Conservation (phyloP, 2,329 filamentous ascomycete species). For the Alternaria triticimaculans region DNA sequence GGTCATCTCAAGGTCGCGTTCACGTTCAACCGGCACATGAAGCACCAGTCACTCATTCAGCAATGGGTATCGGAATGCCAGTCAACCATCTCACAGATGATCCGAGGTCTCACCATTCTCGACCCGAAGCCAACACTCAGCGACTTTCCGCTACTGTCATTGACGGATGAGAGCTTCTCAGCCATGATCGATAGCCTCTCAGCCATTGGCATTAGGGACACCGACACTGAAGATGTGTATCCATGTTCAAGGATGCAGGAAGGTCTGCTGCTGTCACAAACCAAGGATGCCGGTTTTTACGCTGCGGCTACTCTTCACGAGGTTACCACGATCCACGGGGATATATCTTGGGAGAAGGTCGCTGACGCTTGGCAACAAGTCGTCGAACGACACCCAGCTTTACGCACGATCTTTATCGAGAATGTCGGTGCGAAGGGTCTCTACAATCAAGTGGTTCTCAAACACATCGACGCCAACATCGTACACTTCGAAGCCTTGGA, state of each 20-base stretch:
- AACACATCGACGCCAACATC: constrained; percentile 31
- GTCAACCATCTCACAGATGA: constrained; percentile 41
- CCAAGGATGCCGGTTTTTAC: constrained; percentile 41
- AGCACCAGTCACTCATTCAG: constrained; percentile 53
- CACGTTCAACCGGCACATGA: constrained; percentile 58
- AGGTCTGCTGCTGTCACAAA: constrained; percentile 40
- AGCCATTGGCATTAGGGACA: constrained; percentile 43
- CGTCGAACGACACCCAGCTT: constrained; percentile 34
- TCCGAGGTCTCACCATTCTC: constrained; percentile 31
- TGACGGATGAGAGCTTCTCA: constrained; percentile 53
- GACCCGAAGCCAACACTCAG: constrained; percentile 49
- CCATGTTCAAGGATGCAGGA: constrained; percentile 45
- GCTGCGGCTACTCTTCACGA: constrained; percentile 42
- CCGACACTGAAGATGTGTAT: constrained; percentile 51
- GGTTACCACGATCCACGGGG: constrained; percentile 20
- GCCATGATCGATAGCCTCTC: constrained; percentile 50
- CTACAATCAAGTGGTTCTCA: constrained; percentile 44
- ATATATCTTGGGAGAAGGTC: constrained; percentile 22
- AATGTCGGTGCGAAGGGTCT: constrained; percentile 38
- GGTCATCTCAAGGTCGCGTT: constrained; percentile 58
- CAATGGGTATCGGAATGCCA: constrained; percentile 53
- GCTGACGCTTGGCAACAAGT: constrained; percentile 39
- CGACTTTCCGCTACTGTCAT: constrained; percentile 55
- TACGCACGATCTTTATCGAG: constrained; percentile 44
- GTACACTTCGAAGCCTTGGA: constrained; percentile 29